Conservation (phyloP, 1,284 basidiomycete genomes). For the Sparassis latifolia region DNA sequence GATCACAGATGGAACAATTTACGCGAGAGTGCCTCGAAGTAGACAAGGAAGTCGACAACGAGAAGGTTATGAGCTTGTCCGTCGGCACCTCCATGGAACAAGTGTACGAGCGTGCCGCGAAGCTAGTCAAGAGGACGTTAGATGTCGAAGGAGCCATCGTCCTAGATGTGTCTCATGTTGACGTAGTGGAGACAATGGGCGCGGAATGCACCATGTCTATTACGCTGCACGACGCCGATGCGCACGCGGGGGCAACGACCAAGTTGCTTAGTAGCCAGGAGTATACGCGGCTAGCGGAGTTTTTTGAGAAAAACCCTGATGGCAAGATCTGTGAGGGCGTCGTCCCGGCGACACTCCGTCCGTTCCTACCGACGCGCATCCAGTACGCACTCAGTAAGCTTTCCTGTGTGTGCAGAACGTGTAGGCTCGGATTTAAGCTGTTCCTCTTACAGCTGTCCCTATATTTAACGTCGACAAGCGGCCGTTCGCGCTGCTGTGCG, state of each 20-base stretch:
- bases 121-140: conserved; percentile 82
- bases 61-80: conserved; percentile 18
- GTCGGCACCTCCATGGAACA: conserved; percentile 65
- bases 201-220: conserved; percentile 63
- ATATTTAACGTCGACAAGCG: conserved; percentile 93
- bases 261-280: conserved; percentile 59
- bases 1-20: conserved; percentile 81
- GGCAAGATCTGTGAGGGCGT: conserved; percentile 83
- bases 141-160: conserved; percentile 90
- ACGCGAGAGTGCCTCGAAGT: conserved; percentile 93
- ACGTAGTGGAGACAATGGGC: conserved; percentile 74
- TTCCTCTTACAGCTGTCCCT: conserved; percentile 59
- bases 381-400: conserved; percentile 79
- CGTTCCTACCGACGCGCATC: conserved; percentile 73
- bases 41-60: conserved; percentile 52
- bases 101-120: conserved; percentile 83
- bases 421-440: neutral
- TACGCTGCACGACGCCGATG: conserved; percentile 45
- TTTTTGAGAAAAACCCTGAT: conserved; percentile 74
- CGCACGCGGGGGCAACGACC: conserved; percentile 34
- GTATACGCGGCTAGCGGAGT: conserved; percentile 66
- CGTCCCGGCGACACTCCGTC: conserved; percentile 69
- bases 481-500: conserved; percentile 88
- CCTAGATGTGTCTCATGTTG: conserved; percentile 88
- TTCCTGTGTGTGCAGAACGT: neutral